Evolutionary conservation across 225 moss, liverwort and hornwort species (phyloP), one percentile per base, ranked within the genome.

Genomic region (Bryoerythrophyllum caledonicum): DNA sequence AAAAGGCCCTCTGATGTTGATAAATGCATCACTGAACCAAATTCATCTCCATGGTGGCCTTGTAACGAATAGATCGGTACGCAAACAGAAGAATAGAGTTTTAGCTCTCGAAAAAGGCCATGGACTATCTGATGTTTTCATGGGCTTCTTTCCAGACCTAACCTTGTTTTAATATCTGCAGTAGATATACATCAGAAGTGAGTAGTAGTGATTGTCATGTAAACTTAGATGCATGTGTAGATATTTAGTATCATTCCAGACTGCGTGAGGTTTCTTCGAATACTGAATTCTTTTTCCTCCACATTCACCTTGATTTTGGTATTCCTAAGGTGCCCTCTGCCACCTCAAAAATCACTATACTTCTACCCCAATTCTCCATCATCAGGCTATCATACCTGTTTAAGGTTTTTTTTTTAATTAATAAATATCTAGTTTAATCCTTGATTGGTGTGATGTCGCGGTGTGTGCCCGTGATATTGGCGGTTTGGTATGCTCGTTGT

Each of bases 221-320:
- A 59, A 19, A 43, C 53, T 52, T 66, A 49, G 21, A 38, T 64
- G 63, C 48, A 11, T 60, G 32, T 72, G 51, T 30, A 3, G 23
- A 60, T 60, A 41, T 32, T 72, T 32, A 41, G 51, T 66, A 76
- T 76, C 59, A 72, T 53, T 58, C 23, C 23, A 19, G 30, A 71
- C 48, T 23, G 28, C 14, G 54, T 40, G 51, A 51, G 21, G 23
- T 44, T 44, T 44, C 44, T 3, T 14, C 44, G 44, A 44, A 44
- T 44, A 13, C 44, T 2, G 32, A 32, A 32, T 32, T n/a, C 32
- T 32, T 63, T 63, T 21, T 63, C 16, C 20, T n/a, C 20, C 35
- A 21, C 2, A 5, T 63, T 38, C 21, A n/a, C n/a, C 35, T 62
- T 35, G 32, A 21, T 13, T 21, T 63, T 63, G 5, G n/a, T 63